These are phyloP conservation scores for Begonia fuchsioides DNA, from an alignment of 306 rosid species.

Conservation along the genomic window DNA sequence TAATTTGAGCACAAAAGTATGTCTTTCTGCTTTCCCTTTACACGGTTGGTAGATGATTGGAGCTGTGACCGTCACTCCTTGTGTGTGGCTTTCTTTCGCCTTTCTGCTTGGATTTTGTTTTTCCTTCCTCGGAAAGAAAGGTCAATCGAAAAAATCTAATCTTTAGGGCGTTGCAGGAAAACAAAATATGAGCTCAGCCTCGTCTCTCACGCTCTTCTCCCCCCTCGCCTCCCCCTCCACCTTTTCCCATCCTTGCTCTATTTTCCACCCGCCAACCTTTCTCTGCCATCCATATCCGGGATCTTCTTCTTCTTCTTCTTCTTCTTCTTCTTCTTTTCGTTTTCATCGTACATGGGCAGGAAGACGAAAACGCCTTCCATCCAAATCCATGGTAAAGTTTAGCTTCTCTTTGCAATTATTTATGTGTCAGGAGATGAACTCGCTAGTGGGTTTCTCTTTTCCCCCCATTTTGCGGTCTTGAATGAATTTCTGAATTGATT, in stretches of 20 bases:
- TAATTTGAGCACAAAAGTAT: no score
- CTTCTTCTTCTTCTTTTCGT: slow-evolving; percentile 6
- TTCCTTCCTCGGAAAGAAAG: neutral
- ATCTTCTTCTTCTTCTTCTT: slow-evolving; percentile 10
- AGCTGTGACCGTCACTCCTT: no score
- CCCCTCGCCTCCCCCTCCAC: slow-evolving; percentile 8
- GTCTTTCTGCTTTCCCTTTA: no score
- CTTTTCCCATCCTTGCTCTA: slow-evolving; percentile 8
- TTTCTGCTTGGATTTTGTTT: no score
- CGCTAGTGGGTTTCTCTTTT: neutral
- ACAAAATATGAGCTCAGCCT: slow-evolving; percentile 19
- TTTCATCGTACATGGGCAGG: slow-evolving; percentile 9
- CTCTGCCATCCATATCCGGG: slow-evolving; percentile 17
- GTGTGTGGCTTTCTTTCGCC: no score
- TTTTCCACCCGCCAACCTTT: slow-evolving; percentile 26
- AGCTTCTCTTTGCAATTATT: neutral
- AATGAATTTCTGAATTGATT: no score
- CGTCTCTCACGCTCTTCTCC: slow-evolving; percentile 1
- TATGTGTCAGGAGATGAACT: no score
- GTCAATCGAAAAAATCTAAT: neutral
- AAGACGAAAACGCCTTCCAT: slow-evolving; percentile 14
- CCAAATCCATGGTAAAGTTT: slow-evolving; percentile 33
- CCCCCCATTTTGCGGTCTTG: neutral
- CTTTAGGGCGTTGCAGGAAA: neutral
- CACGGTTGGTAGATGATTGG: no score